Evolutionary conservation across 2,329 filamentous ascomycete genomes (phyloP).

Genomic region (Dryadomyces quercivorus): DNA sequence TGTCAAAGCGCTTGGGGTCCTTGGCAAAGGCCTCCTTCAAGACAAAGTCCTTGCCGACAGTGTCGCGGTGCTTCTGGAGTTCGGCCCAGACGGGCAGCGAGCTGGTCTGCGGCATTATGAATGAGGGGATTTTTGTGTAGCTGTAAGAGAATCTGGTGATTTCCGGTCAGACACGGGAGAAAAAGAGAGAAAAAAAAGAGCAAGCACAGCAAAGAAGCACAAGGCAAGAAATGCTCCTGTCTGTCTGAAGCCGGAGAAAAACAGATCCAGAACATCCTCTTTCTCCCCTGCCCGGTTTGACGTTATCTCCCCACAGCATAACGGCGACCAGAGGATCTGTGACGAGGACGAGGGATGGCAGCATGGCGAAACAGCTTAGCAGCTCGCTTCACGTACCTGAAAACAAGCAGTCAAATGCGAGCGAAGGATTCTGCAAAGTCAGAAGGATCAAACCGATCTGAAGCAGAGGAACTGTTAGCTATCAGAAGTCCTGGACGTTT

Average conservation of each 20-base stretch:
- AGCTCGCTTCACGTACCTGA: conserved; percentile 5
- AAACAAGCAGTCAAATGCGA: background rate
- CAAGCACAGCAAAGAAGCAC: background rate
- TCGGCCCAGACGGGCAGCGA: conserved; percentile 78
- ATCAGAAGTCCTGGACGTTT: background rate
- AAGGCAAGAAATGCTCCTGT: background rate
- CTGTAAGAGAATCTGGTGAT: background rate
- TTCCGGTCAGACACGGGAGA: background rate
- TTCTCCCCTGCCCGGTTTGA: background rate
- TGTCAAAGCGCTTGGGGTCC: conserved; percentile 78
- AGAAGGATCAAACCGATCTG: background rate
- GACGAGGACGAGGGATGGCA: background rate
- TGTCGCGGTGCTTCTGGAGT: conserved; percentile 82
- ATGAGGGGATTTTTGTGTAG: background rate
- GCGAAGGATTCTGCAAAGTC: background rate
- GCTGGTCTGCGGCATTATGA: conserved; percentile 67
- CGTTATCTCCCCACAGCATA: background rate
- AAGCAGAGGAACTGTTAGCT: background rate
- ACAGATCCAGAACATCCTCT: background rate
- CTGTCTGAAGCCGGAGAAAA: background rate
- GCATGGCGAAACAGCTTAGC: conserved; percentile 6
- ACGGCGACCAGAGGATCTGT: background rate
- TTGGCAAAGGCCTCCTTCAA: conserved; percentile 87
- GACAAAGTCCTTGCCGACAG: conserved; percentile 76
- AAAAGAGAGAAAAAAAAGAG: background rate